phyloP scores from a whole-genome alignment of 352 stramenopile genomes.

The Phytopythium oedochilum region DNA sequence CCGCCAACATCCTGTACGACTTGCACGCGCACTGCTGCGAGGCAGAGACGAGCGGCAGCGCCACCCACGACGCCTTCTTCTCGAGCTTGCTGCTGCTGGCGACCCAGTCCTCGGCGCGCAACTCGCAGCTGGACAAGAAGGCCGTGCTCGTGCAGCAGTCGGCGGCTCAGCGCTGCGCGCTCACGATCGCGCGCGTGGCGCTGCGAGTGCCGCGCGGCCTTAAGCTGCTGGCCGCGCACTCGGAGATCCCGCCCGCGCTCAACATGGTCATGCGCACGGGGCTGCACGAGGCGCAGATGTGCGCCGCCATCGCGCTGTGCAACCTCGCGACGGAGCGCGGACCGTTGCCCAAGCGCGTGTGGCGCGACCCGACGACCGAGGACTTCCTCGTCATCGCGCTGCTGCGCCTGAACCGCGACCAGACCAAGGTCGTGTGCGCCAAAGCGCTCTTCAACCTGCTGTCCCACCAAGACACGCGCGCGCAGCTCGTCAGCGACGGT shows the following conservation, averaged over 20 bases:
- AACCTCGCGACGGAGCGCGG: constrained; percentile 70
- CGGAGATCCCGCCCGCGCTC: constrained; percentile 56
- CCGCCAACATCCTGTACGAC: constrained; percentile 53
- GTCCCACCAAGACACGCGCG: constrained; percentile 66
- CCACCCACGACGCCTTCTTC: constrained; percentile 47
- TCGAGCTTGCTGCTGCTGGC: constrained; percentile 54
- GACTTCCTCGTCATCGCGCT: constrained; percentile 88
- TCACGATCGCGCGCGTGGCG: constrained; percentile 61
- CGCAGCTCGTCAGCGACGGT: constrained; percentile 69
- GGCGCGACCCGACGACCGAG: constrained; percentile 62
- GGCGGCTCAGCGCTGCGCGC: constrained; percentile 49
- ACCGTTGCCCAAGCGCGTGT: constrained; percentile 30
- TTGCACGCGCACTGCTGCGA: constrained; percentile 46
- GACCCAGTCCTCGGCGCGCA: constrained; percentile 49
- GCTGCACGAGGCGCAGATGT: constrained; percentile 81
- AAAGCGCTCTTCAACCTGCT: constrained; percentile 86
- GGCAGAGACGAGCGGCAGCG: not conserved
- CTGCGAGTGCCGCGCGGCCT: constrained; percentile 34
- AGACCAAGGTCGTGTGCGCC: constrained; percentile 82
- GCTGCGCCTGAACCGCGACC: constrained; percentile 73
- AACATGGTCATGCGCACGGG: constrained; percentile 85
- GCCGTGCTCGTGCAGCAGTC: constrained; percentile 41
- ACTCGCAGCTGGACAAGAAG: constrained; percentile 44
- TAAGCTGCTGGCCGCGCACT: constrained; percentile 34
- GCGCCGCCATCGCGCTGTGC: constrained; percentile 77